phyloP scores from a whole-genome alignment of 768 basidiomycete genomes.

The Leccinum rimulosum region DNA sequence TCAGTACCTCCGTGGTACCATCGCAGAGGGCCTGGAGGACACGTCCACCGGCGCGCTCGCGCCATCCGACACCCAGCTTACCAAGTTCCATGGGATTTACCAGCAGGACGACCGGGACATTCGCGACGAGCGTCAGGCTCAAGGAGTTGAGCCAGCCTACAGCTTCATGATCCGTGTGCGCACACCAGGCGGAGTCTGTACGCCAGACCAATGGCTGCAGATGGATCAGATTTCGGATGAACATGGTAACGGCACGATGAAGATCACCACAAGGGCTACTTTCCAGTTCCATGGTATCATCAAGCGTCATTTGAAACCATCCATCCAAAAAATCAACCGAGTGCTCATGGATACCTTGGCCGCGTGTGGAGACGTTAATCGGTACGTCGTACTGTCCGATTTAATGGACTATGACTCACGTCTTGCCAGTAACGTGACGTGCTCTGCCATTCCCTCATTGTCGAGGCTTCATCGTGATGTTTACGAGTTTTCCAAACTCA shows the following conservation, averaged over 20 bases:
- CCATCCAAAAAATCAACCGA: conserved; percentile 94
- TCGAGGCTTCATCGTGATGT: conserved; percentile 86
- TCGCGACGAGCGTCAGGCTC: conserved; percentile 89
- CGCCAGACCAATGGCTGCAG: conserved; percentile 86
- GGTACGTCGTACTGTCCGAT: conserved; percentile 42
- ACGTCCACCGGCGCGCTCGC: conserved; percentile 87
- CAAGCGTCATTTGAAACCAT: conserved; percentile 92
- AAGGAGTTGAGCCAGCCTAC: conserved; percentile 93
- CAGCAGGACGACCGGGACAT: conserved; percentile 99
- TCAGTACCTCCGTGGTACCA: conserved; percentile 91
- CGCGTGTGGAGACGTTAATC: conserved; percentile 97
- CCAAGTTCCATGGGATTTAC: conserved; percentile 97
- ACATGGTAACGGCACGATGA: conserved; percentile 91
- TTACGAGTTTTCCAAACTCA: conserved; percentile 76
- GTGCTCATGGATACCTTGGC: conserved; percentile 92
- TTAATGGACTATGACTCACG: conserved; percentile 4
- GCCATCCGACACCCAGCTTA: conserved; percentile 87
- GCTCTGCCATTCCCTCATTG: conserved; percentile 85
- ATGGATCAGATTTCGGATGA: conserved; percentile 93
- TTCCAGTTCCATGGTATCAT: conserved; percentile 99
- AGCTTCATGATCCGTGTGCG: conserved; percentile 98
- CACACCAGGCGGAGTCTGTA: conserved; percentile 94
- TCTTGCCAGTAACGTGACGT: conserved; percentile 73
- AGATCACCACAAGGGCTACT: conserved; percentile 95
- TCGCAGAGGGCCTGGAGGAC: conserved; percentile 87